These are phyloP conservation scores for Podila epigama DNA, from an alignment of 192 early-diverging fungal genomes.

Conservation along the genomic window DNA sequence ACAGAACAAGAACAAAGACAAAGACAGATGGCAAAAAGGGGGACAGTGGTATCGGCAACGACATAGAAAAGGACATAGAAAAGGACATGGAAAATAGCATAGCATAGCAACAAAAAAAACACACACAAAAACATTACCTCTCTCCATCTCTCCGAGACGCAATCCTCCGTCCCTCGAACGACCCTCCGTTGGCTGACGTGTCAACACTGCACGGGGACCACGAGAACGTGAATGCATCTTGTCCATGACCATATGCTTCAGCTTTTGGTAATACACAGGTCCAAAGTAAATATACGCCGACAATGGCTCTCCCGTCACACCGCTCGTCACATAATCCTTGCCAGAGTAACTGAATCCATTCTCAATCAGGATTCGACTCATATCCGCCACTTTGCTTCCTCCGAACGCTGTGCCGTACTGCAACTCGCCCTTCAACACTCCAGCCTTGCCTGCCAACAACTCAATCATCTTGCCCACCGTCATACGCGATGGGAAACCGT, in stretches of 20 bases:
- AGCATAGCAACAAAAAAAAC: too few species aligned
- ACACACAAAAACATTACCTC: constrained; percentile 52
- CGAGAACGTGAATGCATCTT: constrained; percentile 96
- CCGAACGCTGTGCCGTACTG: constrained; percentile 98
- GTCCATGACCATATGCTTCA: constrained; percentile 99
- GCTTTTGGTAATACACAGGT: constrained; percentile 95
- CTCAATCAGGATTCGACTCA: constrained; percentile 91
- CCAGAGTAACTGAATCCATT: constrained; percentile 96
- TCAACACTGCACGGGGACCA: constrained; percentile 90
- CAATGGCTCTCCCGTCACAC: constrained; percentile 88
- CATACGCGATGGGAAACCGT: constrained; percentile 99
- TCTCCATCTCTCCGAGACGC: constrained; percentile 98
- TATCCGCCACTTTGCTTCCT: constrained; percentile 94
- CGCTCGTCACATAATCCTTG: constrained; percentile 94
- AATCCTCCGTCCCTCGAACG: constrained; percentile 96
- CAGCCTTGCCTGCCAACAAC: constrained; percentile 94
- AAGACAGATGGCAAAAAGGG: background rate
- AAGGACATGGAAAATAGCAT: background rate
- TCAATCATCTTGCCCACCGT: constrained; percentile 99
- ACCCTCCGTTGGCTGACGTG: constrained; percentile 97
- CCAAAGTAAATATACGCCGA: constrained; percentile 98
- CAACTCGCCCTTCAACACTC: constrained; percentile 87
- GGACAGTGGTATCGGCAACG: background rate
- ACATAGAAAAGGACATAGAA: background rate
- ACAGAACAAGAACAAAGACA: too few species aligned